These are phyloP conservation scores for Akanthomyces muscarius DNA, from an alignment of 2,329 filamentous ascomycete genomes.

Conservation along the genomic window DNA sequence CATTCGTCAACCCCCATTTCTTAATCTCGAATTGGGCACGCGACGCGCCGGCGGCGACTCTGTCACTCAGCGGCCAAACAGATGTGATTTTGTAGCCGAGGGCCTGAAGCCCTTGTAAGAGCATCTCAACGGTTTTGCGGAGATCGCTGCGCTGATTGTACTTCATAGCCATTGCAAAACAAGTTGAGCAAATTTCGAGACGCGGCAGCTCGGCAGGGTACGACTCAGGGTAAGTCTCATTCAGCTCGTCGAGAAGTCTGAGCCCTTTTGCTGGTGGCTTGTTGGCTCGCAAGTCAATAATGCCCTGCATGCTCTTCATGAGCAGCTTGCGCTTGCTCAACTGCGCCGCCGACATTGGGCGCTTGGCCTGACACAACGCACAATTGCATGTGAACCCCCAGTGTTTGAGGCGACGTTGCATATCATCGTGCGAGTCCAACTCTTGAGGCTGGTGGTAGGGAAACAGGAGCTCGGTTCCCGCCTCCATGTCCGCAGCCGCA, in stretches of 20 bases:
- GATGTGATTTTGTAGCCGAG: constrained; percentile 6
- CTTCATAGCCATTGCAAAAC: not conserved
- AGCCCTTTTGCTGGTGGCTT: not conserved
- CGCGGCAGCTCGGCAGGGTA: not conserved
- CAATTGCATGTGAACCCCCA: constrained; percentile 44
- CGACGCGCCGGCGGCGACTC: too few species aligned
- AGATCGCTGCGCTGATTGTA: not conserved
- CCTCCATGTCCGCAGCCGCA: constrained; percentile 39
- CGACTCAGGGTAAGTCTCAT: not conserved
- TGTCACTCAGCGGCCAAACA: not conserved
- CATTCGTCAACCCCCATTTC: not conserved
- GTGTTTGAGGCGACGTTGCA: constrained; percentile 26
- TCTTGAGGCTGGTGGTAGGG: constrained; percentile 31
- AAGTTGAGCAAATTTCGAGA: not conserved
- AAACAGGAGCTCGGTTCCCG: constrained; percentile 43
- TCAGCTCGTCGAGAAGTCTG: not conserved
- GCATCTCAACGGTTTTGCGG: constrained; percentile 15
- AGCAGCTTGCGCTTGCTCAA: constrained; percentile 22
- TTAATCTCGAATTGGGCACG: not conserved
- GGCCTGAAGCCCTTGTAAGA: constrained; percentile 17
- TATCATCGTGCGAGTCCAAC: constrained; percentile 26
- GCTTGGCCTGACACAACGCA: constrained; percentile 31
- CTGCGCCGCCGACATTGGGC: constrained; percentile 18
- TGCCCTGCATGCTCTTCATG: not conserved
- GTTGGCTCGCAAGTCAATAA: not conserved